phyloP scores from a whole-genome alignment of 768 basidiomycete species.

The Sarcomyxa edulis region DNA sequence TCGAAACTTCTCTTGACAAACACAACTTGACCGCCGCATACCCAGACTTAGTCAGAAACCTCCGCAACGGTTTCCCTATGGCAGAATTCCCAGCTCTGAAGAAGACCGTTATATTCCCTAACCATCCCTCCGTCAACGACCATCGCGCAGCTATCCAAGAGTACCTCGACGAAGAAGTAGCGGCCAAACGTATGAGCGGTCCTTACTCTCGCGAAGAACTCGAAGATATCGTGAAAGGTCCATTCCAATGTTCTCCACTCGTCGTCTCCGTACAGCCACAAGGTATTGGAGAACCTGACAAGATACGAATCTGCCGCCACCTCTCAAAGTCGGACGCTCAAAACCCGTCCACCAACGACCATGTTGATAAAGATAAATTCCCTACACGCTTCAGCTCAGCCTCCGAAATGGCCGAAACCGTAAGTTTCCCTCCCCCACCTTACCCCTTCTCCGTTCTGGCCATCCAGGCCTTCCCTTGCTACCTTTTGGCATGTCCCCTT shows the following conservation, averaged over 20 bases:
- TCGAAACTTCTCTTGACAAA: conserved; percentile 7
- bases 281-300: conserved; percentile 9
- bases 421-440: conserved; percentile 4
- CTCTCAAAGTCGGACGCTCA: conserved; percentile 9
- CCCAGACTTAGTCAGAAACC: conserved; percentile 12
- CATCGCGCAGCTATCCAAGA: conserved; percentile 6
- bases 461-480: background rate
- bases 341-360: conserved; percentile 8
- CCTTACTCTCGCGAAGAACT: conserved; percentile 15
- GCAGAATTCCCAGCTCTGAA: conserved; percentile 14
- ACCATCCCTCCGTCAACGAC: conserved; percentile 12
- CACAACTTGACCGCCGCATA: conserved; percentile 7
- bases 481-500: too few relatives aligned
- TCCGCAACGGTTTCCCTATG: conserved; percentile 19
- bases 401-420: conserved; percentile 9
- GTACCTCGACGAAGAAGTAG: too few relatives aligned
- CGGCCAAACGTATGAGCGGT: conserved; percentile 15
- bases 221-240: conserved; percentile 17
- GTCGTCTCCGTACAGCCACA: conserved; percentile 10
- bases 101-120: conserved; percentile 16
- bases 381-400: conserved; percentile 12
- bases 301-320: conserved; percentile 12
- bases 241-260: conserved; percentile 12
- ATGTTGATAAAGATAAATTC: conserved; percentile 11
- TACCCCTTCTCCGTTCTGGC: background rate